phyloP scores from a whole-genome alignment of 2,329 filamentous ascomycete genomes.

The Dichotomopilus funicola region DNA sequence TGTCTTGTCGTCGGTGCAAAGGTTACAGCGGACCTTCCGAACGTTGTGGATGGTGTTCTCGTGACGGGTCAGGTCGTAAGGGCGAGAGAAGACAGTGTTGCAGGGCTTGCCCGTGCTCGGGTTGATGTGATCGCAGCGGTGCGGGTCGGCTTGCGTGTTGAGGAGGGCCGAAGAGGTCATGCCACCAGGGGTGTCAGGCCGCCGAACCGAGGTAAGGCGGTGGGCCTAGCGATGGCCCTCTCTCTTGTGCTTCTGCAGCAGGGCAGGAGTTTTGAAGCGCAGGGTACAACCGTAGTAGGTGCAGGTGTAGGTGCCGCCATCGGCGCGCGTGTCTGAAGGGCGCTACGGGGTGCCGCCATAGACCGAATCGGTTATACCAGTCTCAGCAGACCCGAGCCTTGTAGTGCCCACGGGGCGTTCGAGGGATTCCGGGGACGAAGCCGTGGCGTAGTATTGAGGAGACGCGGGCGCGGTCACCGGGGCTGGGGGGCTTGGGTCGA shows the following conservation, averaged over 20 bases:
- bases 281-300: conserved; percentile 86
- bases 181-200: conserved; percentile 24
- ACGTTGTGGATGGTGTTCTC: conserved; percentile 97
- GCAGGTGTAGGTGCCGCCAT: conserved; percentile 89
- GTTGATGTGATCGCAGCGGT: conserved; percentile 88
- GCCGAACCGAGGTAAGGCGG: conserved; percentile 36
- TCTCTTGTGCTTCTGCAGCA: conserved; percentile 91
- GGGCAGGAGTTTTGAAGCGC: conserved; percentile 79
- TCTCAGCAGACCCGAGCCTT: background rate
- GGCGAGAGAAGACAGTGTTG: conserved; percentile 87
- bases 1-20: conserved; percentile 94
- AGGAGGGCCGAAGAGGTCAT: conserved; percentile 48
- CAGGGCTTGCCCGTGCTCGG: conserved; percentile 92
- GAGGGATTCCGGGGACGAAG: no score
- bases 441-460: no score
- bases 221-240: conserved; percentile 81
- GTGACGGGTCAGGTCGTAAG: conserved; percentile 92
- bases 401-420: no score
- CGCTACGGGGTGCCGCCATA: conserved; percentile 34
- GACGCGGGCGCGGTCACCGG: no score
- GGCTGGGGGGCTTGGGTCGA: no score
- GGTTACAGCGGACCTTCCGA: conserved; percentile 82
- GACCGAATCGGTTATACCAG: conserved; percentile 22
- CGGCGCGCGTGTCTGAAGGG: conserved; percentile 60
- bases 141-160: conserved; percentile 87